phyloP scores from a whole-genome alignment of 2,329 filamentous ascomycete genomes.

The Mycosphaerella sp. region DNA sequence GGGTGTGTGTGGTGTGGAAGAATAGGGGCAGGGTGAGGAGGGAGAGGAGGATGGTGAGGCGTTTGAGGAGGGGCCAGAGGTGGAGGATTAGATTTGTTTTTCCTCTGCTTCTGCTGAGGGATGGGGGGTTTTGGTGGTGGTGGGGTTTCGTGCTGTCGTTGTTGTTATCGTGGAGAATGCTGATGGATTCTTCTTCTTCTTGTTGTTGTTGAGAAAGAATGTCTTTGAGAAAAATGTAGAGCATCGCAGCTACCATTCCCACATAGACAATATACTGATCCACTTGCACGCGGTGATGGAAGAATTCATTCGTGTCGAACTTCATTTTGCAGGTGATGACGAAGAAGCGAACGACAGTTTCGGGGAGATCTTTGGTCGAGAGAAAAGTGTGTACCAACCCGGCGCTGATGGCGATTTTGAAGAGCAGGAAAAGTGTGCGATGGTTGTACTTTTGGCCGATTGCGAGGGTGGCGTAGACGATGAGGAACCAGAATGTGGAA shows the following conservation, averaged over 20 bases:
- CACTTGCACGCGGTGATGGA: slow-evolving; percentile 45
- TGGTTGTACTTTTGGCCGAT: slow-evolving; percentile 40
- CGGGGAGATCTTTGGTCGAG: slow-evolving; percentile 39
- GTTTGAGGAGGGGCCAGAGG: background rate
- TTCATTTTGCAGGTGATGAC: slow-evolving; percentile 41
- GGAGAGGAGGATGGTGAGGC: background rate
- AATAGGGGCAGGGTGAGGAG: background rate
- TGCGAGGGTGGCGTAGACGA: slow-evolving; percentile 49
- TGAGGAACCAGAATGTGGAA: slow-evolving; percentile 56
- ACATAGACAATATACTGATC: slow-evolving; percentile 52
- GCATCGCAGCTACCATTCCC: slow-evolving; percentile 48
- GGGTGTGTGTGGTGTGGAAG: background rate
- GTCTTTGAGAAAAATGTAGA: slow-evolving; percentile 33
- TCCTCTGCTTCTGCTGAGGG: background rate
- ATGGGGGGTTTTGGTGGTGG: background rate
- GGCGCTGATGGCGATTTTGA: slow-evolving; percentile 45
- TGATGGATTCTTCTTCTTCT: too few species aligned
- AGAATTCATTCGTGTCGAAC: slow-evolving; percentile 45
- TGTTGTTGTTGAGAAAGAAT: slow-evolving; percentile 8
- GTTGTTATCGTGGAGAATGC: background rate
- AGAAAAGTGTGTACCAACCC: slow-evolving; percentile 36
- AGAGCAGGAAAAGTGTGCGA: slow-evolving; percentile 39
- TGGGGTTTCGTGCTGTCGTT: too few species aligned
- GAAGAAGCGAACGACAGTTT: slow-evolving; percentile 37
- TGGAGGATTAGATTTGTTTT: background rate